Evolutionary conservation across 495 filamentous ascomycete species (phyloP).

Genomic region (Podospora didyma): DNA sequence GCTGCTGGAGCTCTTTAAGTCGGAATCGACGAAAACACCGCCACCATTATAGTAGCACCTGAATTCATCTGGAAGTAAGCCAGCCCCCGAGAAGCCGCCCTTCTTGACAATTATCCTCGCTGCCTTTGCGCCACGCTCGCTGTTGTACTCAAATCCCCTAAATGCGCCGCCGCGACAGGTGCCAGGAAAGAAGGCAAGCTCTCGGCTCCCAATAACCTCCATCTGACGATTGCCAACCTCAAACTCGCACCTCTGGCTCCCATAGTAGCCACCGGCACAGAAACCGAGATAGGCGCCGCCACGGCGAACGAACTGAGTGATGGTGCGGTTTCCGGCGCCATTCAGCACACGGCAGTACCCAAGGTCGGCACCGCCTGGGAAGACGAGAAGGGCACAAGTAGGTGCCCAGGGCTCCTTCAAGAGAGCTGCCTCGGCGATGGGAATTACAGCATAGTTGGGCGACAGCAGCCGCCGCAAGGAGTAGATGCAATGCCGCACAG

Average conservation of each 20-base stretch:
- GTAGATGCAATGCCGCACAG: constrained; percentile 84
- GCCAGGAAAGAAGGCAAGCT: constrained; percentile 85
- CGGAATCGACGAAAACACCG: constrained; percentile 86
- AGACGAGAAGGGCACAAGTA: constrained; percentile 82
- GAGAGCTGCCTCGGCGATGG: constrained; percentile 71
- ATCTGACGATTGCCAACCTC: constrained; percentile 77
- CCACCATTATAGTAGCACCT: constrained; percentile 91
- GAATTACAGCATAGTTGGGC: constrained; percentile 87
- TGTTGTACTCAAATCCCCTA: constrained; percentile 84
- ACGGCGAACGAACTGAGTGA: constrained; percentile 77
- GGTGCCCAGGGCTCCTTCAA: constrained; percentile 89
- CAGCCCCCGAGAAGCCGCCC: constrained; percentile 47
- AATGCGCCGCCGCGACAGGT: constrained; percentile 85
- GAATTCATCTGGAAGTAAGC: constrained; percentile 59
- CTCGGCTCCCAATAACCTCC: constrained; percentile 82
- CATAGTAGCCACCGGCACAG: constrained; percentile 95
- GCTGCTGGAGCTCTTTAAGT: constrained; percentile 53
- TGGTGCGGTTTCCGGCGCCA: constrained; percentile 79
- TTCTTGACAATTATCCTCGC: constrained; percentile 63
- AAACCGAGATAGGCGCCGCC: constrained; percentile 87
- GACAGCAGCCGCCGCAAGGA: constrained; percentile 86
- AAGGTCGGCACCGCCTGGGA: constrained; percentile 93
- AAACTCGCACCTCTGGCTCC: constrained; percentile 75
- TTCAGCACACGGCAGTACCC: constrained; percentile 87
- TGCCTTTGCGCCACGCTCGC: constrained; percentile 79